phyloP scores from a whole-genome alignment of 129 eudicot genomes.

The sunflower (Helianthus annuus) region DNA sequence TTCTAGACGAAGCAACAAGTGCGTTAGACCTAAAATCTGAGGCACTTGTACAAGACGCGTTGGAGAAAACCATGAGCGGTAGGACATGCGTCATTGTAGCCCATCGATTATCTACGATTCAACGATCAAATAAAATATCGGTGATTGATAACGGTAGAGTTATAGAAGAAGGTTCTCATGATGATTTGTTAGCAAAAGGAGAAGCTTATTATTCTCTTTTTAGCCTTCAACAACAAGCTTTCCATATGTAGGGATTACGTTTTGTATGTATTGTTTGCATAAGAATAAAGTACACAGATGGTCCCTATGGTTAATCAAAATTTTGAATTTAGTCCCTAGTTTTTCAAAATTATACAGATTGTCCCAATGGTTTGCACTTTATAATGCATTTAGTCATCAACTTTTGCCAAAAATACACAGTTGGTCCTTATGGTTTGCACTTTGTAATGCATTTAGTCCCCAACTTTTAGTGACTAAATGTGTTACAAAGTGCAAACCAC shows the following conservation, averaged over 20 bases:
- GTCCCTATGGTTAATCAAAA: too few species aligned
- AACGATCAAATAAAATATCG: constrained; percentile 44
- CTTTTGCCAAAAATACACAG: too few species aligned
- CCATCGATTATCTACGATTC: constrained; percentile 45
- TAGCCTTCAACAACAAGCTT: constrained; percentile 53
- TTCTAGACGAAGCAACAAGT: constrained; percentile 54
- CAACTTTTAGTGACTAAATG: too few species aligned
- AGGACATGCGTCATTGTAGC: constrained; percentile 49
- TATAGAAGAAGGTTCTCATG: constrained; percentile 70
- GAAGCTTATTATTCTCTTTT: constrained; percentile 61
- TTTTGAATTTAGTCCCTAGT: too few species aligned
- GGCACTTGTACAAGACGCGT: constrained; percentile 43
- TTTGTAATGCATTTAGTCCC: too few species aligned
- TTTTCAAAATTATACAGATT: too few species aligned
- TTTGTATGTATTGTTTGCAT: not conserved
- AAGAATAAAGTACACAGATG: not conserved
- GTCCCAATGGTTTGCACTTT: too few species aligned
- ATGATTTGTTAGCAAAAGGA: constrained; percentile 64
- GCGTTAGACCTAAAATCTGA: constrained; percentile 52
- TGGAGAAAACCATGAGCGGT: constrained; percentile 44
- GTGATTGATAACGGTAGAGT: constrained; percentile 62
- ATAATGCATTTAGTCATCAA: too few species aligned
- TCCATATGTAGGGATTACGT: not conserved
- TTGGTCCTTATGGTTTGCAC: too few species aligned
- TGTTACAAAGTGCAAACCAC: too few species aligned